A percentile compares a stretch with the other conserved stretches of the same genome.
phyloP scores from a whole-genome alignment of 192 early-diverging fungal genomes.

The Polychytrium aggregatum region DNA sequence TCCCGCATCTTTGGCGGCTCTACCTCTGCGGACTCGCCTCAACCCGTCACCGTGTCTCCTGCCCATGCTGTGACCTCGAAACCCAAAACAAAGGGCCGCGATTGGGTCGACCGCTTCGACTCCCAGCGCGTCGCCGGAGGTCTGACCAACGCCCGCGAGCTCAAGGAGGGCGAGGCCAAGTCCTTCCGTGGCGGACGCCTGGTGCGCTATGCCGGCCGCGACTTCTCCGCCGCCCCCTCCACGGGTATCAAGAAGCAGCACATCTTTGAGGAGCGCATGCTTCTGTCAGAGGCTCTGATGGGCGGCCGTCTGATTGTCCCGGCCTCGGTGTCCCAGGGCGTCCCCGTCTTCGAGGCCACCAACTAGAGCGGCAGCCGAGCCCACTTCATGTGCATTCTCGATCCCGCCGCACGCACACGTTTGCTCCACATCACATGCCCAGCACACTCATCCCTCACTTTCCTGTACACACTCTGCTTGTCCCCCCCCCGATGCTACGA shows the following conservation, averaged over 20 bases:
- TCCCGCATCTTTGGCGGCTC: neutral
- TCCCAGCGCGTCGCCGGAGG: constrained; percentile 25
- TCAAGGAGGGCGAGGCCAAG: constrained; percentile 3
- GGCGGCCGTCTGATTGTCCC: constrained; percentile 33
- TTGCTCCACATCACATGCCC: no score
- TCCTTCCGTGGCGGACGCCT: constrained; percentile 33
- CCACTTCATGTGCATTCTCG: no score
- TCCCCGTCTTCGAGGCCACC: constrained; percentile 37
- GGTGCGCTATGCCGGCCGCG: constrained; percentile 73
- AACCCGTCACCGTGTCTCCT: no score
- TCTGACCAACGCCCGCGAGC: constrained; percentile 25
- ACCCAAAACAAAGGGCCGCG: constrained; percentile 16
- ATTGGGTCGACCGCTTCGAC: constrained; percentile 21
- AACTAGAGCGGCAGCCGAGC: no score
- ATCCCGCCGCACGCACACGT: no score
- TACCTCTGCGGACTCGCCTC: neutral
- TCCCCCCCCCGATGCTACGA: no score
- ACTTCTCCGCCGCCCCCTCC: constrained; percentile 62
- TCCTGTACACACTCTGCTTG: no score
- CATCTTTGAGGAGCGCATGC: constrained; percentile 39
- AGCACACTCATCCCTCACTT: no score
- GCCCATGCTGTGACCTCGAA: neutral
- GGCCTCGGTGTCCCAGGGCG: constrained; percentile 22
- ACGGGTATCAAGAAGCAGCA: constrained; percentile 91
- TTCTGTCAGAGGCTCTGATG: constrained; percentile 37